Evolutionary conservation across 768 basidiomycete genomes (phyloP).

Genomic region (Serendipita sp.): DNA sequence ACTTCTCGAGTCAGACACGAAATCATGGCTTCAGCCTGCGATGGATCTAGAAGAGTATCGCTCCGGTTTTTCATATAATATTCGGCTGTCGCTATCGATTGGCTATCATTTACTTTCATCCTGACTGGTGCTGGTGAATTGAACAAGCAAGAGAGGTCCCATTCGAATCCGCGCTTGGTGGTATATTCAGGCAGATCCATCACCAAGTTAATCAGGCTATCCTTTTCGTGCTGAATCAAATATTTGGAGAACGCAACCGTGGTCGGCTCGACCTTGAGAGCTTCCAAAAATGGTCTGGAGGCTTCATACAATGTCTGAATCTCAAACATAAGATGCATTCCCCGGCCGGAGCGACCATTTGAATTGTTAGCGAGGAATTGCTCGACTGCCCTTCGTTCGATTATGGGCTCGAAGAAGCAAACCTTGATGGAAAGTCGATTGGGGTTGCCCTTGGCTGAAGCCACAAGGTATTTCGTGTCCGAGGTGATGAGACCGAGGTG

Average conservation of each 20-base stretch:
- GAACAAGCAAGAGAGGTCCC: constrained; percentile 40
- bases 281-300: constrained; percentile 48
- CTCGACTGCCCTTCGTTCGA: constrained; percentile 27
- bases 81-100: constrained; percentile 31
- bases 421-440: constrained; percentile 31
- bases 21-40: constrained; percentile 54
- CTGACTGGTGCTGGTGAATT: constrained; percentile 17
- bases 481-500: background rate
- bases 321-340: constrained; percentile 32
- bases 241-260: constrained; percentile 37
- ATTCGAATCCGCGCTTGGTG: constrained; percentile 34
- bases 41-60: constrained; percentile 44
- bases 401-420: constrained; percentile 43
- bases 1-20: constrained; percentile 43
- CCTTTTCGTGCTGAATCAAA: background rate
- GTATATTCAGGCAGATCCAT: constrained; percentile 43
- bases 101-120: constrained; percentile 25
- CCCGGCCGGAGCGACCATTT: background rate
- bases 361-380: constrained; percentile 8
- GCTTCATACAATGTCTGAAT: constrained; percentile 49
- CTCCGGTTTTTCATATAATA: constrained; percentile 20
- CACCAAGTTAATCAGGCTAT: too few species aligned
- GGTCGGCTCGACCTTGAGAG: constrained; percentile 35
- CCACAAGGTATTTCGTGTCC: background rate
- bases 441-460: constrained; percentile 4